Base-by-base conservation (phyloP, 148 eudicot genomes). In the Amaranthus hypochondriacus region DNA sequence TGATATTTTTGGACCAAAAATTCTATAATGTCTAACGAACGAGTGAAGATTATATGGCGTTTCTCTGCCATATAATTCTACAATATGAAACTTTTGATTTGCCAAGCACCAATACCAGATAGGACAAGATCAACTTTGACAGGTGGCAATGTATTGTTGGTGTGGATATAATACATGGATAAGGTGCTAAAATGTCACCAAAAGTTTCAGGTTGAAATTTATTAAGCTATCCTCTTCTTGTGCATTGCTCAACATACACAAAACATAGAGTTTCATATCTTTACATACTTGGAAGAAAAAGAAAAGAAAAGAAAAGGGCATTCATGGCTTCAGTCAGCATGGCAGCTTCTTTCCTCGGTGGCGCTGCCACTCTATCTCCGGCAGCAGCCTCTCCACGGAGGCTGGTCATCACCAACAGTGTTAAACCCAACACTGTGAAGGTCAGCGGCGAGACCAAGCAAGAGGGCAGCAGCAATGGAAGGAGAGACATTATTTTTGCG, bases 401-500 rank as follows among this genome's bases (percentile, higher is more conserved):
- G 70, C 18, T 63, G 3, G 80, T 75, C 12, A 70, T 80, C 71
- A 75, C 49, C 56, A 82, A 48, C 73, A 71, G 79, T 56, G 77
- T 73, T 57, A 82, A 76, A 56, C 70, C 73, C 72, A 75, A 21
- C 56, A 52, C 50, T 39, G 83, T 68, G 82, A 73, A 68, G 61
- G 58, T 66, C 51, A 81, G 71, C 43, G 58, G 56, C 58, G 82
- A 82, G 68, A 60, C 56, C 46, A 81, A 69, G 58, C 72, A 61
- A 56, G 78, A 74, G 43, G 46, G 18, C 18, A 76, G 7, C 77
- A 78, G 60, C 68, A 80, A 72, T 39, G 88, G 86, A 1, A 84
- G 89, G 84, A 80, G 85, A 56, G 85, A 82, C 43, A 48, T 84
- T 68, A 56, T 86, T 75, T 84, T 84, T 58, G 89, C 84, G 0